Evolutionary conservation across 345 rosid species (phyloP).

Genomic region (Firmiana major): DNA sequence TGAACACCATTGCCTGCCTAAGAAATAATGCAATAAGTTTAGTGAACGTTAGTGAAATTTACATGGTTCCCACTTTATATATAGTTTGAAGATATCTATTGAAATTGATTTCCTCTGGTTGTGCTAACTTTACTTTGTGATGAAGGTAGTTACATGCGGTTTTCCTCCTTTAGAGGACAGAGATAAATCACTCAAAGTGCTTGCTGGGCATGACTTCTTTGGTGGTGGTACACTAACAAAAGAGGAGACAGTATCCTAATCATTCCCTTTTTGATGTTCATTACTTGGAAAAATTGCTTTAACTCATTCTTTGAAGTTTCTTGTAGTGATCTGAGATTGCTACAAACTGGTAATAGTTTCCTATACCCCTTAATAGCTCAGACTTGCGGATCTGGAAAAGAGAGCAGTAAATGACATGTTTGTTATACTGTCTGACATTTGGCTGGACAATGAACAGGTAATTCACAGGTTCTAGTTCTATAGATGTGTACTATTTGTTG

Average conservation of each 20-base stretch:
- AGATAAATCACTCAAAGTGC: conserved; percentile 59
- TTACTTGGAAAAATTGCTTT: conserved; percentile 5
- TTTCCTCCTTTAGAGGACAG: conserved; percentile 93
- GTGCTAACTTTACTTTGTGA: conserved; percentile 12
- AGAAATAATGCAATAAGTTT: neutral
- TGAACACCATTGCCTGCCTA: neutral
- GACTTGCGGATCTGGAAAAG: conserved; percentile 59
- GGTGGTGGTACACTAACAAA: conserved; percentile 71
- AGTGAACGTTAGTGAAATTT: neutral
- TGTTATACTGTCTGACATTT: conserved; percentile 85
- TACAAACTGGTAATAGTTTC: conserved; percentile 4
- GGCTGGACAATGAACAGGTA: conserved; percentile 91
- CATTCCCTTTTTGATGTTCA: conserved; percentile 3
- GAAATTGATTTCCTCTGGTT: conserved; percentile 1
- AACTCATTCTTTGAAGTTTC: neutral
- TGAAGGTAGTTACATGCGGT: conserved; percentile 82
- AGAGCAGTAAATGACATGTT: conserved; percentile 75
- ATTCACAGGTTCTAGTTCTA: conserved; percentile 13
- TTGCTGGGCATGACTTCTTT: conserved; percentile 76
- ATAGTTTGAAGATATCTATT: neutral
- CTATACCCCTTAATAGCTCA: conserved; percentile 49
- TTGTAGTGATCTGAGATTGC: neutral
- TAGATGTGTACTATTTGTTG: neutral
- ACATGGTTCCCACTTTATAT: neutral
- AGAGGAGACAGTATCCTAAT: conserved; percentile 67